These are phyloP conservation scores for Diversispora epigaea DNA, from an alignment of 192 early-diverging fungal species.

Conservation along the genomic window DNA sequence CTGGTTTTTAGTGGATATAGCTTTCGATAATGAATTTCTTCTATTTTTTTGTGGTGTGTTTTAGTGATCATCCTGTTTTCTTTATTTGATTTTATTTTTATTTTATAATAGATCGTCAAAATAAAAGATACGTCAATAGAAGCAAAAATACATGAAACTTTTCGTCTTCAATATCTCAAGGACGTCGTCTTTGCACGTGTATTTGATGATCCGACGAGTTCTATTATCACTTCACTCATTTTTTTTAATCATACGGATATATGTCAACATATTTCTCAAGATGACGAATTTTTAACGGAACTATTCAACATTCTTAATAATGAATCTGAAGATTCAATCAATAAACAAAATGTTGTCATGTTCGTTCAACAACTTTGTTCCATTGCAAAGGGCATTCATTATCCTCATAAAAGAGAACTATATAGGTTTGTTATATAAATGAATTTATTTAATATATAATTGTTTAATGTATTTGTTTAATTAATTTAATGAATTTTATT, in stretches of 20 bases:
- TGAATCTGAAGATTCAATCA: constrained; percentile 43
- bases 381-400: constrained; percentile 72
- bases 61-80: not conserved
- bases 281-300: constrained; percentile 65
- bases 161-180: constrained; percentile 83
- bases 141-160: constrained; percentile 83
- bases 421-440: constrained; percentile 50
- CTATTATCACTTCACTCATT: constrained; percentile 71
- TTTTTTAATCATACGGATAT: constrained; percentile 88
- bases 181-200: constrained; percentile 77
- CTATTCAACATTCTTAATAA: constrained; percentile 69
- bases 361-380: constrained; percentile 81
- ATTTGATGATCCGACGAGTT: constrained; percentile 74
- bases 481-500: not conserved
- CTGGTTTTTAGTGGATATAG: not conserved
- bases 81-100: not conserved
- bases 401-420: constrained; percentile 57
- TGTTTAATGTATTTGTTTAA: no score
- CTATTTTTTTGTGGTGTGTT: no score
- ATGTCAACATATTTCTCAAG: constrained; percentile 67
- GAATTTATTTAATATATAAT: no score
- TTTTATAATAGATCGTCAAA: constrained; percentile 65
- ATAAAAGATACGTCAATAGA: constrained; percentile 69
- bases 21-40: not conserved
- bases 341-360: constrained; percentile 72